phyloP scores from a whole-genome alignment of 495 filamentous ascomycete species.

The Pyrenula aspistea region DNA sequence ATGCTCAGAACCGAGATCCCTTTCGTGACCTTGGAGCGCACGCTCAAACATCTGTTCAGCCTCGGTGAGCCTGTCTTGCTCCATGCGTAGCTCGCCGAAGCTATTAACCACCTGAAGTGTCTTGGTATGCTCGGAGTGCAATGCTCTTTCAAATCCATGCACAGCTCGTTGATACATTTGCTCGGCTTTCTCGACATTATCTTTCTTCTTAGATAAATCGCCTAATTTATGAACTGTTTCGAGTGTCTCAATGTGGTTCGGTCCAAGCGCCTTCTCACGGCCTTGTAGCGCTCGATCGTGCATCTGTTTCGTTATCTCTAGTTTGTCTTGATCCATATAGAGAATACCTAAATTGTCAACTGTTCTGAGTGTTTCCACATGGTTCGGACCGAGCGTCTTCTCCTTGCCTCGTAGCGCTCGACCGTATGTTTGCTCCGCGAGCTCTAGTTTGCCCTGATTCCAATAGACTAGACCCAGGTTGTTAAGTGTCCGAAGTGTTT shows the following conservation, averaged over 20 bases:
- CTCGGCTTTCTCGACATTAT: neutral
- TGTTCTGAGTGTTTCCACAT: conserved; percentile 23
- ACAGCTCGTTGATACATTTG: neutral
- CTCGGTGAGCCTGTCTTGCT: conserved; percentile 14
- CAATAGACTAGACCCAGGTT: conserved; percentile 22
- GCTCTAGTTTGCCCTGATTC: conserved; percentile 20
- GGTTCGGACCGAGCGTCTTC: conserved; percentile 20
- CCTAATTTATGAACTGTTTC: conserved; percentile 9
- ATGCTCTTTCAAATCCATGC: neutral
- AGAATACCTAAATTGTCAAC: conserved; percentile 13
- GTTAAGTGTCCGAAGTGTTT: conserved; percentile 17
- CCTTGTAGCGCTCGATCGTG: conserved; percentile 19
- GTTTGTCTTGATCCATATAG: conserved; percentile 7
- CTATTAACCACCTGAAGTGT: neutral
- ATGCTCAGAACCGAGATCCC: neutral
- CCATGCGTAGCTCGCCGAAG: neutral
- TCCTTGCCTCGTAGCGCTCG: conserved; percentile 21
- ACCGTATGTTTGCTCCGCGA: conserved; percentile 25
- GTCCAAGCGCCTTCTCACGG: conserved; percentile 20
- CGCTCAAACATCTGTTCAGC: conserved; percentile 18
- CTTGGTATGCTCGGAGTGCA: neutral
- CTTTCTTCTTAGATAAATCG: conserved; percentile 2
- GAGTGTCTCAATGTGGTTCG: neutral
- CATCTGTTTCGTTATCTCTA: conserved; percentile 14
- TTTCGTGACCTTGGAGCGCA: conserved; percentile 14